Conservation (phyloP, 2,329 filamentous ascomycete species). For the Neofusicoccum sp. region DNA sequence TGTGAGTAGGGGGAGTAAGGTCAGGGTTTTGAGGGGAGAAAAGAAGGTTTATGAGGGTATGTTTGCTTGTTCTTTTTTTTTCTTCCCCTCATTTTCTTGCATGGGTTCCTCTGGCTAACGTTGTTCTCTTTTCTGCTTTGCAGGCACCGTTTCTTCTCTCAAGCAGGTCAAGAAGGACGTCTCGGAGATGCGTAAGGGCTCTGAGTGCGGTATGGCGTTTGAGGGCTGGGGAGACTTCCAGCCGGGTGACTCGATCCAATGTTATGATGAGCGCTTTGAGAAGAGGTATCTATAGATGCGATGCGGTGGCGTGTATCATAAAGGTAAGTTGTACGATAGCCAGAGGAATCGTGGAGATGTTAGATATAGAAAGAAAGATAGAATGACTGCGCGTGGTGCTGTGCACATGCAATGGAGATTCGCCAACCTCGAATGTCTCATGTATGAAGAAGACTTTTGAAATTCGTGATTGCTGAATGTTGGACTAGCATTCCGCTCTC, state of each 20-base stretch:
- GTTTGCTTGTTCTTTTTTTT: slow-evolving; percentile 37
- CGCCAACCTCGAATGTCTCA: too few species aligned
- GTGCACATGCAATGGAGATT: too few species aligned
- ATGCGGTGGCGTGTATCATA: neutral
- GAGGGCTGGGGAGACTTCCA: slow-evolving; percentile 76
- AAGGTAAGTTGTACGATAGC: neutral
- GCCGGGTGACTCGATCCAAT: slow-evolving; percentile 83
- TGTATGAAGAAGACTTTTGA: too few species aligned
- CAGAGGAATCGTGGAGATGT: too few species aligned
- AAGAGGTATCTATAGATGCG: slow-evolving; percentile 58
- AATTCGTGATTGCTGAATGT: too few species aligned
- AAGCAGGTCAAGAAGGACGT: slow-evolving; percentile 95
- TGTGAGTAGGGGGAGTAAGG: slow-evolving; percentile 64
- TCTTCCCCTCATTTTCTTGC: neutral
- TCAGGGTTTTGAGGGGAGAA: slow-evolving; percentile 70
- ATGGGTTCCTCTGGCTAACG: neutral
- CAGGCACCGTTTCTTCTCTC: slow-evolving; percentile 77
- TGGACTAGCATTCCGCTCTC: too few species aligned
- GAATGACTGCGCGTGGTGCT: too few species aligned
- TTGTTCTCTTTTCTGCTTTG: slow-evolving; percentile 6
- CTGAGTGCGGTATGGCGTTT: slow-evolving; percentile 91
- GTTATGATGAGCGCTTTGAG: slow-evolving; percentile 77
- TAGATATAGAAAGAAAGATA: too few species aligned
- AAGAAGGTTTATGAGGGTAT: slow-evolving; percentile 80
- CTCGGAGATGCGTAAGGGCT: slow-evolving; percentile 83